A percentile compares a stretch with the other conserved stretches of the same genome.
Evolutionary conservation across 2,329 filamentous ascomycete species (phyloP).

Genomic region (Claviceps digitariae): DNA sequence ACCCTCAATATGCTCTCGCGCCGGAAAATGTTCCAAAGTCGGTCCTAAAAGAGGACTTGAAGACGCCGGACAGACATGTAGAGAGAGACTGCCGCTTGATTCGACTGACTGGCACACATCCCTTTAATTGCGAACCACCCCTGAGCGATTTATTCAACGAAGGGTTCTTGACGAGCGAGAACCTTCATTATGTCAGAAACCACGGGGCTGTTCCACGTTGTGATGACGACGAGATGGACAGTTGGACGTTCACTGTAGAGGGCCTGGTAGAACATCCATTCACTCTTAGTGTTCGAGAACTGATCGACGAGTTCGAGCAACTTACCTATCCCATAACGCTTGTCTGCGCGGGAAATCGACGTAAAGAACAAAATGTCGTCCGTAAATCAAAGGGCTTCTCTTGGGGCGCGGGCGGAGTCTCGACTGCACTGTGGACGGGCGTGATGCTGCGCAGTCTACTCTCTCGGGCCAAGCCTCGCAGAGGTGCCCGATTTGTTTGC

Average conservation of each 20-base stretch:
- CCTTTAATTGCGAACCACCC: slow-evolving; percentile 82
- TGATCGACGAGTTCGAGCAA: slow-evolving; percentile 64
- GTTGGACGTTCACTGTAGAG: slow-evolving; percentile 75
- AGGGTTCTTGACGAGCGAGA: slow-evolving; percentile 76
- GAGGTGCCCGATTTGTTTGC: slow-evolving; percentile 68
- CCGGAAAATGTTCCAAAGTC: slow-evolving; percentile 46
- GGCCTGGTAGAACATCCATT: slow-evolving; percentile 71
- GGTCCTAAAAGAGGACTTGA: slow-evolving; percentile 61
- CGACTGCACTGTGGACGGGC: slow-evolving; percentile 79
- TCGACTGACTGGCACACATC: slow-evolving; percentile 74
- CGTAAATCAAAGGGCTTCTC: slow-evolving; percentile 89
- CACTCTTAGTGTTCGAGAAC: slow-evolving; percentile 55
- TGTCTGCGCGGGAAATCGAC: slow-evolving; percentile 80
- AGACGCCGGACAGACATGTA: slow-evolving; percentile 75
- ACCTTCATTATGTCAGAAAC: slow-evolving; percentile 85
- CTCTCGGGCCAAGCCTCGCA: slow-evolving; percentile 49
- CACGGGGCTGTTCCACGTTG: slow-evolving; percentile 74
- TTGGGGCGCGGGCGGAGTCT: slow-evolving; percentile 79
- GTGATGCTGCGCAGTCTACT: slow-evolving; percentile 63
- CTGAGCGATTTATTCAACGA: slow-evolving; percentile 62
- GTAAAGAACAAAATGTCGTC: slow-evolving; percentile 87
- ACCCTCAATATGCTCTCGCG: slow-evolving; percentile 46
- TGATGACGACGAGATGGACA: slow-evolving; percentile 53
- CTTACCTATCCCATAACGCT: slow-evolving; percentile 77
- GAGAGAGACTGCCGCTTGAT: slow-evolving; percentile 70